A percentile compares a stretch with the other conserved stretches of the same genome.
phyloP scores from a whole-genome alignment of 148 eudicot genomes.

The Camellia lanceoleosa region DNA sequence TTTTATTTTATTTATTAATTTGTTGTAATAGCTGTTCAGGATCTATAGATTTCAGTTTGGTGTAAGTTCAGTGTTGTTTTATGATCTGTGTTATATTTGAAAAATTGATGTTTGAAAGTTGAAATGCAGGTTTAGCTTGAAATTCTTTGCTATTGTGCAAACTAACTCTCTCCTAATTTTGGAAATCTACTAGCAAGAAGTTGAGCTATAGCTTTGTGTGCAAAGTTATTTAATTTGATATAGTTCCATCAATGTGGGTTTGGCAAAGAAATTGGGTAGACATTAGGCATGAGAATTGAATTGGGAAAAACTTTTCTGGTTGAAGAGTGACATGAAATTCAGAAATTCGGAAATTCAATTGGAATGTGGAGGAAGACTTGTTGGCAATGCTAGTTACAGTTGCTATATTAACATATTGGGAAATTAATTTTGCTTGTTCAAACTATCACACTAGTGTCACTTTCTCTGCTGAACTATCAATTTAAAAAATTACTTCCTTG shows the following conservation, averaged over 20 bases:
- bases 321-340: no score
- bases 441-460: no score
- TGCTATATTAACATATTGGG: no score
- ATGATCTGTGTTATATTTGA: background rate
- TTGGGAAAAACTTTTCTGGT: background rate
- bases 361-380: no score
- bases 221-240: background rate
- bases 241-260: background rate
- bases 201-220: no score
- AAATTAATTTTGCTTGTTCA: no score
- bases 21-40: background rate
- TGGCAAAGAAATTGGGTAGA: background rate
- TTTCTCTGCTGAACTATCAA: no score
- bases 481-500: no score
- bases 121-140: background rate
- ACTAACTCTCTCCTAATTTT: background rate
- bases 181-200: background rate
- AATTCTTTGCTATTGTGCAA: background rate
- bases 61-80: background rate
- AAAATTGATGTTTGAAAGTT: background rate
- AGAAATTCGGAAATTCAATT: no score
- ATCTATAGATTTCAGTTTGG: background rate
- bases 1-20: background rate
- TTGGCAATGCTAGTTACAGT: no score
- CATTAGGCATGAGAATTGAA: background rate